These are phyloP conservation scores for Hirsutella minnesotensis DNA, from an alignment of 2,329 filamentous ascomycete genomes.

Conservation along the genomic window DNA sequence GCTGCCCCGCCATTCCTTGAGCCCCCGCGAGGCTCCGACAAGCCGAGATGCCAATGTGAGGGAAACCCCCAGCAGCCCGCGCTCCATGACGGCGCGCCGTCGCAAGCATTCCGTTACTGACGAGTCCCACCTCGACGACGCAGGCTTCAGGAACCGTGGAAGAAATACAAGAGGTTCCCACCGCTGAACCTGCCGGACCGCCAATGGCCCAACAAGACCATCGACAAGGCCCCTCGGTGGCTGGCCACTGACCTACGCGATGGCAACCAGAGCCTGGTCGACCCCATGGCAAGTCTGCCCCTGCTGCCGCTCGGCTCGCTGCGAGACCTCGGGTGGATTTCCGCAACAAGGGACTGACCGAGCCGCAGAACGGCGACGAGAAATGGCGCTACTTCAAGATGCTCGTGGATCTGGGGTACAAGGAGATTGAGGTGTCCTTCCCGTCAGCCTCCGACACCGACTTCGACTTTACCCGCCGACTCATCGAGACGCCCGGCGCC, in stretches of 20 bases:
- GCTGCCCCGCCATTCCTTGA: slow-evolving; percentile 1
- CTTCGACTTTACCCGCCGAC: slow-evolving; percentile 82
- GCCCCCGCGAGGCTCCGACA: not conserved
- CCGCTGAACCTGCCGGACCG: slow-evolving; percentile 49
- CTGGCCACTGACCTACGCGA: slow-evolving; percentile 74
- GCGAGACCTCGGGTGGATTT: too few species aligned
- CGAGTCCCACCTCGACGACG: not conserved
- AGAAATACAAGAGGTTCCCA: slow-evolving; percentile 63
- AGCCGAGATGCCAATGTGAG: slow-evolving; percentile 9
- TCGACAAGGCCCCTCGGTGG: slow-evolving; percentile 83
- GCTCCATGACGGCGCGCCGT: not conserved
- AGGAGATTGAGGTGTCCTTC: slow-evolving; percentile 95
- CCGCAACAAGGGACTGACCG: not conserved
- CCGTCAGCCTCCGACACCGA: slow-evolving; percentile 90
- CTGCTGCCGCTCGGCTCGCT: not conserved
- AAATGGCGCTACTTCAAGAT: slow-evolving; percentile 94
- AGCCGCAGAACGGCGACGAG: slow-evolving; percentile 69
- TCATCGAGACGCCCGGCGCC: slow-evolving; percentile 73
- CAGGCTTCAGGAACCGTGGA: slow-evolving; percentile 65
- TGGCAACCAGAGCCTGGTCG: slow-evolving; percentile 85
- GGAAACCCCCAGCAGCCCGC: not conserved
- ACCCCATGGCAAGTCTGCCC: slow-evolving; percentile 62
- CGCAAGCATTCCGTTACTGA: not conserved
- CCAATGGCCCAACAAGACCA: slow-evolving; percentile 73
- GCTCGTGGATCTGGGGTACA: slow-evolving; percentile 85